Evolutionary conservation across 371 early-diverging fungal genomes (phyloP).

Genomic region (Rhizopus arrhizus): DNA sequence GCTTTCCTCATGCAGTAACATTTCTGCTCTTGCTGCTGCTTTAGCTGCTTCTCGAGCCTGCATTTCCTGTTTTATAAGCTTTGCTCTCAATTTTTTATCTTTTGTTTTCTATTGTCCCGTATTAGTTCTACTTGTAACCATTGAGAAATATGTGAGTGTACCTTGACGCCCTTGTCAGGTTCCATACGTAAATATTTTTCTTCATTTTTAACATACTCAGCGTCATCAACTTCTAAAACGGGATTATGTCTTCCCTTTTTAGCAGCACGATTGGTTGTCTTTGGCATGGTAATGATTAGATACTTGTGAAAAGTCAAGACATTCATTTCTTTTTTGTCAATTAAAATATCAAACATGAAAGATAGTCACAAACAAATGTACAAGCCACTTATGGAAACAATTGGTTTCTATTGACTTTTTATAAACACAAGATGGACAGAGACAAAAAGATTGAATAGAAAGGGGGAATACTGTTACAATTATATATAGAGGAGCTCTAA

Average conservation of each 20-base stretch:
- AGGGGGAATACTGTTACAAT: background rate
- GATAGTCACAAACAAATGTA: conserved; percentile 5
- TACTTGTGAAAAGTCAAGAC: background rate
- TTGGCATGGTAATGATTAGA: background rate
- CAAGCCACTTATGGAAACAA: conserved; percentile 7
- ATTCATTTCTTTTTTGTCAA: background rate
- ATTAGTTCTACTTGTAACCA: background rate
- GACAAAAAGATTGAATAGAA: background rate
- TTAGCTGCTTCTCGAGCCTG: conserved; percentile 69
- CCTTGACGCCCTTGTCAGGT: conserved; percentile 25
- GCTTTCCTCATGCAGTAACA: conserved; percentile 75
- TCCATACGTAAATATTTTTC: conserved; percentile 37
- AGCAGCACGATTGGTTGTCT: background rate
- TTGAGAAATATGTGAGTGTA: conserved; percentile 5
- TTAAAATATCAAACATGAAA: conserved; percentile 5
- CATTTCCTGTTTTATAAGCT: conserved; percentile 62
- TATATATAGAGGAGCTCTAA: conserved; percentile 10
- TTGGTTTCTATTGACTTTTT: background rate
- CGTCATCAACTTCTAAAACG: conserved; percentile 3
- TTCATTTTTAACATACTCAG: conserved; percentile 33
- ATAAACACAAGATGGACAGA: background rate
- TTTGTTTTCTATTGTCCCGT: conserved; percentile 50
- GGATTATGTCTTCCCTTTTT: background rate
- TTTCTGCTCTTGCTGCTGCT: conserved; percentile 77
- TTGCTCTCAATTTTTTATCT: conserved; percentile 68